Base-by-base conservation (phyloP, 352 stramenopile species). In the Globisporangium irregulare region DNA sequence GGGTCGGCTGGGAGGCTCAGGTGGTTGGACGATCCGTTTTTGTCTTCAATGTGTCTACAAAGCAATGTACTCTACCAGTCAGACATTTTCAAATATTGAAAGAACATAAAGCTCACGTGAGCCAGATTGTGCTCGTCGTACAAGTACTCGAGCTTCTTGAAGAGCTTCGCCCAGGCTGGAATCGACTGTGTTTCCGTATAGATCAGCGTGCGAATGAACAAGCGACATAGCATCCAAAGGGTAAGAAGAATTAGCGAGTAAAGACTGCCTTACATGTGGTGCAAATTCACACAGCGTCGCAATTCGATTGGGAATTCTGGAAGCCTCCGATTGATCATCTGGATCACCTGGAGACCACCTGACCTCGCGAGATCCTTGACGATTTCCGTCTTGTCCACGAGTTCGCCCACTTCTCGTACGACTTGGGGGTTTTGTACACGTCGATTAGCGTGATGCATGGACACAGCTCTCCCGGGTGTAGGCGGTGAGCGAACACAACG, bases 241-340 rank as follows among this genome's bases (percentile, higher is more conserved):
- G 51, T 22, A 8, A 58, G 24, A 36, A 4, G 51, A 20, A 34
- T 41, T 1, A 36, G 29, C 8, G 1, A 20, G 22, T 14, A 24
- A 12, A 15, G 38, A 46, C 2, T 24, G 14, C 1, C 53, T 22
- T 15, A 59, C 53, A 59, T 59, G 24, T 59, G 53, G 14, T 41
- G 15, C 53, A 59, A n/a, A 6, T 41, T 22, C 14, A 15, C n/a
- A 29, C 53, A 59, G 25, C 25, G 25, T 14, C 32, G 25, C 15
- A 59, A 15, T 24, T 59, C 53, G 53, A 41, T 22, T 10, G 78
- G 77, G 27, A 66, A 63, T 6, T 61, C 58, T 0, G 50, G 18
- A 3, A 89, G 34, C 0, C 58, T 61, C 0, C 69, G 69, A 38
- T 87, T 86, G 46, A 89, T 77, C 3, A 87, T 27, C 14, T 81